These are phyloP conservation scores for Fraxinus greggii DNA, from an alignment of 305 asterid species.

Conservation along the genomic window DNA sequence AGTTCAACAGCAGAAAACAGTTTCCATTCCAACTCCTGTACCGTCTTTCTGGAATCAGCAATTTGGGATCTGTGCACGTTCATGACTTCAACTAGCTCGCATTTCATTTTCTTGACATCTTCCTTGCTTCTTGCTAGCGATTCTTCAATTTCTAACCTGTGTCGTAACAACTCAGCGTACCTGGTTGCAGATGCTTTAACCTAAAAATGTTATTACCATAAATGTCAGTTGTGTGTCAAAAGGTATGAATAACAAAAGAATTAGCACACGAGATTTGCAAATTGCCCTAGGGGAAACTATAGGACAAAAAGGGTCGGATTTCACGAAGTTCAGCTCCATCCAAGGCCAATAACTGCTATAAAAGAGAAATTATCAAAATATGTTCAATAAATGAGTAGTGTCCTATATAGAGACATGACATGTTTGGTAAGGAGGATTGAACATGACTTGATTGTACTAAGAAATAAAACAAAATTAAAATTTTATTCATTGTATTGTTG, in stretches of 20 bases:
- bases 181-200: constrained; percentile 55
- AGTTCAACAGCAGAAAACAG: constrained; percentile 73
- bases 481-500: background rate
- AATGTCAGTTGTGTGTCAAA: constrained; percentile 12
- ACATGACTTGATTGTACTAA: background rate
- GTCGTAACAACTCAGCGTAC: constrained; percentile 51
- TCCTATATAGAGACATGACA: background rate
- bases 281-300: background rate
- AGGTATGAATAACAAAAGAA: background rate
- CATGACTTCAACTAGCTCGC: constrained; percentile 42
- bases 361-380: background rate
- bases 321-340: background rate
- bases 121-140: constrained; percentile 51
- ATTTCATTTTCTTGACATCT: constrained; percentile 55
- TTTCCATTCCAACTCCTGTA: constrained; percentile 71
- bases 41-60: constrained; percentile 48
- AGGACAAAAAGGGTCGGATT: background rate
- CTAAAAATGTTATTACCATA: constrained; percentile 39
- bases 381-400: background rate
- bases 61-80: constrained; percentile 52
- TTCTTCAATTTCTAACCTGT: constrained; percentile 60
- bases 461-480: background rate
- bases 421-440: background rate
- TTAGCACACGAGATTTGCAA: background rate
- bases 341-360: background rate